Conservation (phyloP, 2,329 filamentous ascomycete genomes). For the Stagonosporopsis tanaceti region DNA sequence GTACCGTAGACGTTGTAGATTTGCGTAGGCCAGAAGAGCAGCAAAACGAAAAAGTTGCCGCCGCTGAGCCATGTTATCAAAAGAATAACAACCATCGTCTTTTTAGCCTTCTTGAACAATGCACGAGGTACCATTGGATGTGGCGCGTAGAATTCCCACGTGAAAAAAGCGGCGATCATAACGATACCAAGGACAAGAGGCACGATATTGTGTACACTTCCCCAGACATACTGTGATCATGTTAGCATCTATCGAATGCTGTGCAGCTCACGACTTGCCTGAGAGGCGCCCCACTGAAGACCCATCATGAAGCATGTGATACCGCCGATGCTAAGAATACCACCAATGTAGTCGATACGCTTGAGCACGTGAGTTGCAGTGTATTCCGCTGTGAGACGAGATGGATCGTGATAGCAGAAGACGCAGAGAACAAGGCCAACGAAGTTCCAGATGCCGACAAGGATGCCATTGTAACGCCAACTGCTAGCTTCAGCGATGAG, state of each 20-base stretch:
- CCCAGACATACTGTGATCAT: conserved; percentile 63
- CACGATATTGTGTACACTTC: conserved; percentile 62
- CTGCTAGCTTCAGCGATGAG: conserved; percentile 59
- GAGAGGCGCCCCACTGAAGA: conserved; percentile 49
- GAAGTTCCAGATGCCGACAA: conserved; percentile 62
- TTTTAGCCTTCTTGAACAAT: conserved; percentile 41
- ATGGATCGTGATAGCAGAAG: conserved; percentile 54
- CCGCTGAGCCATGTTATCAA: conserved; percentile 47
- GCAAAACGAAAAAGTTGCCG: conserved; percentile 45
- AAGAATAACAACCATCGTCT: conserved; percentile 43
- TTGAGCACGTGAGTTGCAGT: conserved; percentile 40
- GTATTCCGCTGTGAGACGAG: conserved; percentile 50
- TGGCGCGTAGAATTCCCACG: conserved; percentile 57
- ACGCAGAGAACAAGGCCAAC: conserved; percentile 61
- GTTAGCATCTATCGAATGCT: conserved; percentile 48
- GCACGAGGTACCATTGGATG: conserved; percentile 56
- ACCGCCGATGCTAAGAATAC: conserved; percentile 40
- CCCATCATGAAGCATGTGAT: conserved; percentile 50
- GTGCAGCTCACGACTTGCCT: conserved; percentile 24
- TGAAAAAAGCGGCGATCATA: conserved; percentile 58
- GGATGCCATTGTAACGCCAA: conserved; percentile 64
- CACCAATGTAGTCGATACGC: conserved; percentile 45
- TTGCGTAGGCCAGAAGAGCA: conserved; percentile 48
- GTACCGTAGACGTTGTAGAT: conserved; percentile 46
- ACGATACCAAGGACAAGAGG: conserved; percentile 62